These are phyloP conservation scores for Quercus mongolica DNA, from an alignment of 306 rosid genomes.

Conservation along the genomic window DNA sequence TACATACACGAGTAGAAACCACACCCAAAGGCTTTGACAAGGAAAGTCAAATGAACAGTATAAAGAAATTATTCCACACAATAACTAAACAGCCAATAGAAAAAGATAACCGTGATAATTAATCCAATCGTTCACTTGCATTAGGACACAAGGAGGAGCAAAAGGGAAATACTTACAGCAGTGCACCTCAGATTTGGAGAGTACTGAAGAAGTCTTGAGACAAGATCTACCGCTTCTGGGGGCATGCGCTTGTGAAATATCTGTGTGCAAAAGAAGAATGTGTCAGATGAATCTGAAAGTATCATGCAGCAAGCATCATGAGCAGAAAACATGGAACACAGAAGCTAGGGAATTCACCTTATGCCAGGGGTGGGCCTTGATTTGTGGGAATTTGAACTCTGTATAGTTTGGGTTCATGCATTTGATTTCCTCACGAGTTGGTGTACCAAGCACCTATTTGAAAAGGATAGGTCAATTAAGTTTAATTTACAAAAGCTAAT, in stretches of 20 bases:
- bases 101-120: not conserved
- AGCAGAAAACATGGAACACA: not conserved
- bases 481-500: not conserved
- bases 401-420: slow-evolving; percentile 77
- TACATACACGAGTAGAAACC: not conserved
- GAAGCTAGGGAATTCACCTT: slow-evolving; percentile 34
- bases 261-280: slow-evolving; percentile 20
- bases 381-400: slow-evolving; percentile 63
- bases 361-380: slow-evolving; percentile 62
- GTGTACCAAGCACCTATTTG: slow-evolving; percentile 61
- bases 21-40: not conserved
- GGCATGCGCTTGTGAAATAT: slow-evolving; percentile 71
- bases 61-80: not conserved
- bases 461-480: not conserved
- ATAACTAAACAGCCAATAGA: not conserved
- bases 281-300: not conserved
- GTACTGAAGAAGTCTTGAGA: slow-evolving; percentile 69
- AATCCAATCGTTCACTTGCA: not conserved
- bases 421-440: slow-evolving; percentile 72
- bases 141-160: not conserved
- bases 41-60: not conserved
- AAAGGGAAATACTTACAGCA: slow-evolving; percentile 43
- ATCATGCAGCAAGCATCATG: not conserved
- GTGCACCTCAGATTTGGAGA: slow-evolving; percentile 63
- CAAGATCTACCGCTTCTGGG: slow-evolving; percentile 66